phyloP scores from a whole-genome alignment of 2,329 filamentous ascomycete species.

The Stemphylium vesicarium region DNA sequence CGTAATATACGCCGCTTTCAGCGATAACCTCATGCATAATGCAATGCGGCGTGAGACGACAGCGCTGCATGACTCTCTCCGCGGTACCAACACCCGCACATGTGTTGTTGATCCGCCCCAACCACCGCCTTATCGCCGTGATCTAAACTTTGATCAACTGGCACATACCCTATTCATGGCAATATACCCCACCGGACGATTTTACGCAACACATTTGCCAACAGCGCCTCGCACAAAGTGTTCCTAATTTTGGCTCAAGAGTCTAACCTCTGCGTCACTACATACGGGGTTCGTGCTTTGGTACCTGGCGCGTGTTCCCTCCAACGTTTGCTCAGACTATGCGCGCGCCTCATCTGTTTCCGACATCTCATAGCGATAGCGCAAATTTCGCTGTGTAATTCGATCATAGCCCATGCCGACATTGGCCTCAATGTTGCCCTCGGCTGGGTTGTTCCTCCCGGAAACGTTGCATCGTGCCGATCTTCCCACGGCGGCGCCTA shows the following conservation, averaged over 20 bases:
- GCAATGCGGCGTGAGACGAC: not conserved
- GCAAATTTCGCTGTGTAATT: not conserved
- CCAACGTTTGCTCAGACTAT: not conserved
- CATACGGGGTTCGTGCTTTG: not conserved
- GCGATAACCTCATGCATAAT: not conserved
- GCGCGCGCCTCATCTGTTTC: not conserved
- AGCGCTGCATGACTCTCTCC: not conserved
- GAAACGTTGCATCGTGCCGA: constrained; percentile 21
- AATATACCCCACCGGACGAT: not conserved
- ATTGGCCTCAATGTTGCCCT: constrained; percentile 12
- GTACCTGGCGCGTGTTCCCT: not conserved
- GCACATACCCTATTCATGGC: not conserved
- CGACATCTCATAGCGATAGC: constrained; percentile 1
- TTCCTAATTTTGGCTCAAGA: not conserved
- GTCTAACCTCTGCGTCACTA: not conserved
- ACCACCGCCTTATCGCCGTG: not conserved
- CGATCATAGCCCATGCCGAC: not conserved
- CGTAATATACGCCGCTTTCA: constrained; percentile 4
- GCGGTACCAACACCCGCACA: not conserved
- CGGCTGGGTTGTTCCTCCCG: constrained; percentile 28
- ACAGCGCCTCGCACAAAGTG: not conserved
- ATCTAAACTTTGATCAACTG: constrained; percentile 1
- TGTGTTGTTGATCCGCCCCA: constrained; percentile 1
- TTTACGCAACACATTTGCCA: not conserved
- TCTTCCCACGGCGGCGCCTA: constrained; percentile 1